Evolutionary conservation across 257 asterid species (phyloP), one percentile per base, ranked within the genome.

Genomic region (Mitragyna speciosa): DNA sequence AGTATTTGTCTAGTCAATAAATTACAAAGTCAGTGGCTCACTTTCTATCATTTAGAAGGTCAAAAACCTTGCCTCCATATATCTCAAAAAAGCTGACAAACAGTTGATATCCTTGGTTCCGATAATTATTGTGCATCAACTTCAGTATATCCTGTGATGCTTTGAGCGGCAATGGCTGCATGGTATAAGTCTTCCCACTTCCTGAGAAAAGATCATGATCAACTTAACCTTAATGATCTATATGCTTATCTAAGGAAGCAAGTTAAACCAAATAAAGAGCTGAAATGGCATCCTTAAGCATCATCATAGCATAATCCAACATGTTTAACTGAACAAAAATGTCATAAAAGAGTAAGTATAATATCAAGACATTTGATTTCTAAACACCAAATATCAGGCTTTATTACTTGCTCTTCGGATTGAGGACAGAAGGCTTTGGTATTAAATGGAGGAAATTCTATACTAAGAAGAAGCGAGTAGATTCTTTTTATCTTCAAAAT

Each of bases 161-260:
- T 81, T 81, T 85, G 54, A 85, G 82, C 39, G 88, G 88, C 73
- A 85, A 69, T 30, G 88, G 88, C 74, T 85, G 84, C 88, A 85
- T 85, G 14, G 88, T 85, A 31, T 85, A 85, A 26, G 88, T 85
- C 82, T 85, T 85, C 45, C 88, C 88, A 80, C 88, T 85, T 36
- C 88, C 88, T 85, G 81, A 54, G 52, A 72, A 77, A 31, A 74
- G 33, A 26, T 75, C 30, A 75, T 63, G 45, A 68, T 10, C 67
- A 31, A 31, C 30, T 28, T 12, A 67, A 48, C 47, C 31, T 47
- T 20, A 24, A 9, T 12, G 28, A 70, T 9, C 19, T n/a, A 19
- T 70, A 72, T 47, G 61, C 76, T 72, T 48, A 67, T 26, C 56
- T 64, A 72, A n/a, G 75, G 22, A 16, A 67, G 43, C 45, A 67